Conservation (phyloP, 352 stramenopile genomes). For the Phytopythium helicoides region DNA sequence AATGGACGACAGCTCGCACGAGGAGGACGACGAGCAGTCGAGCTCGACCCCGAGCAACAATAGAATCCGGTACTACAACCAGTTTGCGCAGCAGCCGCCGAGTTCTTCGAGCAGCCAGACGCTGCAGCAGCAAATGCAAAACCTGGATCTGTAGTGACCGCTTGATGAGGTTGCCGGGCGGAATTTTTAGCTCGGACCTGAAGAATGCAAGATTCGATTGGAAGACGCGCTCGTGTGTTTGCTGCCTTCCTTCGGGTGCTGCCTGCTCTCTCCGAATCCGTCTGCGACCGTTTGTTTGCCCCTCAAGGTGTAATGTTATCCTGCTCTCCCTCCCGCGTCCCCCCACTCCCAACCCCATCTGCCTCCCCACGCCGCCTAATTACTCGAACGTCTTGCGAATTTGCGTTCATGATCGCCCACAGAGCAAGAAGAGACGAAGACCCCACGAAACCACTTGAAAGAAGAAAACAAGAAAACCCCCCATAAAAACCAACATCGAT, state of each 20-base stretch:
- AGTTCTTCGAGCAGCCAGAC: slow-evolving; percentile 28
- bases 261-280: background rate
- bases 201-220: slow-evolving; percentile 32
- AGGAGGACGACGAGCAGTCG: slow-evolving; percentile 59
- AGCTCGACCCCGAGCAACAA: slow-evolving; percentile 69
- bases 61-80: slow-evolving; percentile 56
- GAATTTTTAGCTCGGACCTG: slow-evolving; percentile 5
- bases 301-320: slow-evolving; percentile 10
- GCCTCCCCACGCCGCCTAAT: slow-evolving; percentile 2
- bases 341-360: background rate
- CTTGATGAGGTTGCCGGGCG: background rate
- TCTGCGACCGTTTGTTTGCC: background rate
- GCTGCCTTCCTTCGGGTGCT: slow-evolving; percentile 10
- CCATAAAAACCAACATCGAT: slow-evolving; percentile 1
- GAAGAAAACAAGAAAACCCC: slow-evolving; percentile 7
- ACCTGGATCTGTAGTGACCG: slow-evolving; percentile 69
- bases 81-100: slow-evolving; percentile 33
- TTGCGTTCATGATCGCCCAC: slow-evolving; percentile 3
- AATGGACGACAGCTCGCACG: slow-evolving; percentile 56
- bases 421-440: slow-evolving; percentile 3
- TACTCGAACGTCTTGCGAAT: slow-evolving; percentile 6
- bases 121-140: slow-evolving; percentile 65
- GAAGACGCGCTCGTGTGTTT: slow-evolving; percentile 35
- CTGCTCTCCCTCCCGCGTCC: background rate
- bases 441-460: background rate